These are phyloP conservation scores for Cryptococcus sp. DNA, from an alignment of 1,284 basidiomycete species.

Conservation along the genomic window DNA sequence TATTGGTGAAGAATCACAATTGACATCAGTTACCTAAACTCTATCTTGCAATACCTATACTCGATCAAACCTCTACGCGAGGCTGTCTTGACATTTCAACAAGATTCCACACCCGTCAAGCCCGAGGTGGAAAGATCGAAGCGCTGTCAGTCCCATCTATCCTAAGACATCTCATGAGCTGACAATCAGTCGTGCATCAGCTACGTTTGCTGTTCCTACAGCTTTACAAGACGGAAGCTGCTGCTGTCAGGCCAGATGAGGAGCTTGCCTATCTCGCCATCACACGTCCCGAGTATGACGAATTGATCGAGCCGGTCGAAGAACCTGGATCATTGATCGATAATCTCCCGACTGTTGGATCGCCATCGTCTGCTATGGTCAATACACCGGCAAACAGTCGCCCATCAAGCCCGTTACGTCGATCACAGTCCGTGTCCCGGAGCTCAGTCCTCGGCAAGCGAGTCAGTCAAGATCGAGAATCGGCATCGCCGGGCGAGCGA, in stretches of 20 bases:
- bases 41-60: conserved; percentile 44
- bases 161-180: conserved; percentile 4
- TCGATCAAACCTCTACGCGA: conserved; percentile 44
- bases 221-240: conserved; percentile 35
- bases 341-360: conserved; percentile 19
- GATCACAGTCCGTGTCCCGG: conserved; percentile 4
- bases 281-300: conserved; percentile 33
- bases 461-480: conserved; percentile 38
- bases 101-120: conserved; percentile 14
- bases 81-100: conserved; percentile 36
- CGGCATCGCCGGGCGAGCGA: conserved; percentile 22
- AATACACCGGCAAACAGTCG: conserved; percentile 20
- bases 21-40: conserved; percentile 41
- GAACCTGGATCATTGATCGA: conserved; percentile 10
- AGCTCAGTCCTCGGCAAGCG: conserved; percentile 37
- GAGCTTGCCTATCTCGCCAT: conserved; percentile 48
- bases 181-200: conserved; percentile 33
- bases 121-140: conserved; percentile 34
- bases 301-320: conserved; percentile 19
- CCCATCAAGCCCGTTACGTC: neutral
- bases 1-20: neutral
- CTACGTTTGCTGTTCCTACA: conserved; percentile 38
- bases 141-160: conserved; percentile 31
- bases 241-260: conserved; percentile 41
- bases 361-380: conserved; percentile 27